Conservation (phyloP, 805 yeast genomes). For the Sugiyamaella lignohabitans region DNA sequence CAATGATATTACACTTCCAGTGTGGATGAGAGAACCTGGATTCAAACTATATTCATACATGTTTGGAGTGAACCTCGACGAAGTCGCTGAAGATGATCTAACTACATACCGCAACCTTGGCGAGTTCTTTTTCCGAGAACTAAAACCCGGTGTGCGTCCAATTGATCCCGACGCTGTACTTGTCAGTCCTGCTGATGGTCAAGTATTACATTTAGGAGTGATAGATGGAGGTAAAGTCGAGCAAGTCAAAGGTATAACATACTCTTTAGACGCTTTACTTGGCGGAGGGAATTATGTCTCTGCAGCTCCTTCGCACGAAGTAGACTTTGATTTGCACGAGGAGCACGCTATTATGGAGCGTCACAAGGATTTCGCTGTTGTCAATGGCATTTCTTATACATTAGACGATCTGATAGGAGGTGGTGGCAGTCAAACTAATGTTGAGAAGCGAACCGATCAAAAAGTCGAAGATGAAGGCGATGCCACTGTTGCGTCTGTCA, state of each 20-base stretch:
- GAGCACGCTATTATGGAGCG: constrained; percentile 38
- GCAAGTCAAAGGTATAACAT: constrained; percentile 95
- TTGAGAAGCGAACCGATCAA: constrained; percentile 37
- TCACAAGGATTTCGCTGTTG: constrained; percentile 68
- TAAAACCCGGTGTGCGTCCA: constrained; percentile 75
- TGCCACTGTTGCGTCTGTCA: constrained; percentile 22
- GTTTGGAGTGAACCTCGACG: constrained; percentile 86
- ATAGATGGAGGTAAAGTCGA: constrained; percentile 60
- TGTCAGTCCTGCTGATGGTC: constrained; percentile 93
- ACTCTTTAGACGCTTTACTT: constrained; percentile 78
- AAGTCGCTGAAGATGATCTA: constrained; percentile 78
- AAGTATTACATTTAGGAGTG: constrained; percentile 75
- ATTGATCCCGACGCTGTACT: constrained; percentile 55
- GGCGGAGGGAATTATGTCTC: constrained; percentile 38
- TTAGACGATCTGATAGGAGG: constrained; percentile 60
- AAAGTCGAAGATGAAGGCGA: constrained; percentile 16
- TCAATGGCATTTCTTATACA: constrained; percentile 67
- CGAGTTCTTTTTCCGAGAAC: constrained; percentile 83
- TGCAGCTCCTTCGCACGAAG: constrained; percentile 27
- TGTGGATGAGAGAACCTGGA: constrained; percentile 81
- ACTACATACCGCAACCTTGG: constrained; percentile 69
- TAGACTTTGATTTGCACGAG: constrained; percentile 31
- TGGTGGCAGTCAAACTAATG: constrained; percentile 30
- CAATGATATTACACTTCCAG: constrained; percentile 75
- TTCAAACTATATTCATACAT: constrained; percentile 66